Evolutionary conservation across 2,329 filamentous ascomycete genomes (phyloP), one percentile per base, ranked within the genome.

Genomic region (Leptographium radiaticola): DNA sequence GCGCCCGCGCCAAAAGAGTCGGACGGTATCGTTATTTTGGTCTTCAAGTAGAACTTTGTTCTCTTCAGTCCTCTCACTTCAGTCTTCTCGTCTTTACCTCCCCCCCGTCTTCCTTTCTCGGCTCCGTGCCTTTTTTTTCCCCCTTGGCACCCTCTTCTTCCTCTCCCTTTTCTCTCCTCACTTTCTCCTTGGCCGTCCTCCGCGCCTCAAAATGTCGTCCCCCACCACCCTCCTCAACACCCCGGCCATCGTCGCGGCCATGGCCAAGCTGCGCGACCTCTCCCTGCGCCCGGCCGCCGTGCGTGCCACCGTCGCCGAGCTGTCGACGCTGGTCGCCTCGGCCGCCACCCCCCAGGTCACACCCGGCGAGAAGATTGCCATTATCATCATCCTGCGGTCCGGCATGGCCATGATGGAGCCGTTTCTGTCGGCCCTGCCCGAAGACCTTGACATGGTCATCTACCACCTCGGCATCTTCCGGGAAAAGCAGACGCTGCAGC

Each of bases 391-490:
- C 68, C 79, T 96, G n/a, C 80, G 90, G 57, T 94, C 88, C 8
- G 90, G 90, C 34, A 74, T 96, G 47, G 87, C 81, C 67, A 95
- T 96, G 90, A 79, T 95, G 49, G 87, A 94, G 65, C 50, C 51
- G 18, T 86, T 88, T 39, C 74, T 95, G 44, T 84, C 90, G 71
- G 83, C 83, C 36, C 77, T 96, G 63, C 87, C 96, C 57, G 89
- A 90, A 16, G 65, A 69, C 43, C 78, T 87, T 16, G 86, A 53
- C 46, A 36, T 90, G 40, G 84, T 89, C 10, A 80, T 96, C 60
- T 89, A 96, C 72, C 91, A 97, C 68, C 84, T 97, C 10, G 91
- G 91, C 60, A 84, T 96, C 65, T 97, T 90, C 75, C 88, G 90
- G 65, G 89, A 96, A 67, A 87, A 86, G 57, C 80, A 81, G 53